Conservation (phyloP, 805 yeast species). For the Ogataea philodendri region DNA sequence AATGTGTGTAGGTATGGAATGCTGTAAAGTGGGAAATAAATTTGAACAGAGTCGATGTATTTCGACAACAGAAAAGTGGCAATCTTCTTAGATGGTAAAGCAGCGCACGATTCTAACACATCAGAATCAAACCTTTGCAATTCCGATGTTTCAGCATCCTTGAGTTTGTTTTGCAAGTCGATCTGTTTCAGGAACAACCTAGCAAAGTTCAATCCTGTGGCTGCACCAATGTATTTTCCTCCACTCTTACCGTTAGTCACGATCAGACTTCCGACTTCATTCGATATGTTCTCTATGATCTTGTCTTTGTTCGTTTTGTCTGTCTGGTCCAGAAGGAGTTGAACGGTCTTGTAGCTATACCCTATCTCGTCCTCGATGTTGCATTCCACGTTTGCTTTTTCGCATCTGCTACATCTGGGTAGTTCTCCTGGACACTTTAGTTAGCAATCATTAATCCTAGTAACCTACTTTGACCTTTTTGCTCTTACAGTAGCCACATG, state of each 20-base stretch:
- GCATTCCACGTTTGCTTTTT: slow-evolving; percentile 19
- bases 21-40: slow-evolving; percentile 22
- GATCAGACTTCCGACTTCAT: slow-evolving; percentile 28
- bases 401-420: slow-evolving; percentile 23
- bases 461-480: slow-evolving; percentile 27
- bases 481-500: slow-evolving; percentile 25
- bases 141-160: slow-evolving; percentile 9
- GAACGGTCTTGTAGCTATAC: slow-evolving; percentile 25
- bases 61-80: slow-evolving; percentile 15
- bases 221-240: slow-evolving; percentile 30
- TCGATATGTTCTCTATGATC: slow-evolving; percentile 25
- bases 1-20: slow-evolving; percentile 15
- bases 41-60: slow-evolving; percentile 22
- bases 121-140: slow-evolving; percentile 21
- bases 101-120: slow-evolving; percentile 24
- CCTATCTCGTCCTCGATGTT: slow-evolving; percentile 23
- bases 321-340: slow-evolving; percentile 13
- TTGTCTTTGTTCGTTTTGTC: slow-evolving; percentile 15
- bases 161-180: slow-evolving; percentile 18
- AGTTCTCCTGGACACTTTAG: slow-evolving; percentile 25
- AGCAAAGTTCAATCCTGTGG: slow-evolving; percentile 29
- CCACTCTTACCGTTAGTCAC: slow-evolving; percentile 14
- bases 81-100: slow-evolving; percentile 20
- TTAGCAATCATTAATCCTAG: background rate
- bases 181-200: slow-evolving; percentile 23